Evolutionary conservation across 1,284 basidiomycete species (phyloP).

Genomic region (Rhodotorula sp.): DNA sequence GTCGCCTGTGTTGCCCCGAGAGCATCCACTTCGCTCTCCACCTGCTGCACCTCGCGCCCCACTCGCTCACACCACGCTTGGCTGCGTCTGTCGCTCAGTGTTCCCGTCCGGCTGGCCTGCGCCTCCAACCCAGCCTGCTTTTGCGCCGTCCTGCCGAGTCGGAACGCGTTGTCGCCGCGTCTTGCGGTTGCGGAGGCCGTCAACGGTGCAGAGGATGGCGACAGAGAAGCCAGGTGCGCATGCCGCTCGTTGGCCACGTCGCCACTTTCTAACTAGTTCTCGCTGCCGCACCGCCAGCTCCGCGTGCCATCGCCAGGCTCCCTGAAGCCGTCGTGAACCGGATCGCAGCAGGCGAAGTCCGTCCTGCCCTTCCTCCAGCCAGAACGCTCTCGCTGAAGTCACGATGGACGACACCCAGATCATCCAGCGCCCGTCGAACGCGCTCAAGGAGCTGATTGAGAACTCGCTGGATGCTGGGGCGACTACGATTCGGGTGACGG

Average conservation of each 20-base stretch:
- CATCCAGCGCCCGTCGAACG: conserved; percentile 92
- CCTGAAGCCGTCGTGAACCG: conserved; percentile 58
- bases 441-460: conserved; percentile 93
- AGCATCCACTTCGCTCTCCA: no score
- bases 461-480: conserved; percentile 91
- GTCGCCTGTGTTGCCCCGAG: no score
- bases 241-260: not conserved
- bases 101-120: no score
- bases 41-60: no score
- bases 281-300: not conserved
- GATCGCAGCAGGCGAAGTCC: conserved; percentile 61
- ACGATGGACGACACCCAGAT: conserved; percentile 61
- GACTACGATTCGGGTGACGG: conserved; percentile 78
- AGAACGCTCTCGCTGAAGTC: no score
- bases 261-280: not conserved
- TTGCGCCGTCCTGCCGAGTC: no score
- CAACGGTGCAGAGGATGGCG: not conserved
- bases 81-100: no score
- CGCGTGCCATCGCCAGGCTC: conserved; percentile 50
- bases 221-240: not conserved
- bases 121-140: no score
- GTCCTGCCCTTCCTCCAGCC: conserved; percentile 22
- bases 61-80: no score
- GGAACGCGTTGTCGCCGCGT: not conserved
- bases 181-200: not conserved